A percentile compares a stretch with the other conserved stretches of the same genome.
phyloP scores from a whole-genome alignment of 2,329 filamentous ascomycete species.

The Fusarium sp. region DNA sequence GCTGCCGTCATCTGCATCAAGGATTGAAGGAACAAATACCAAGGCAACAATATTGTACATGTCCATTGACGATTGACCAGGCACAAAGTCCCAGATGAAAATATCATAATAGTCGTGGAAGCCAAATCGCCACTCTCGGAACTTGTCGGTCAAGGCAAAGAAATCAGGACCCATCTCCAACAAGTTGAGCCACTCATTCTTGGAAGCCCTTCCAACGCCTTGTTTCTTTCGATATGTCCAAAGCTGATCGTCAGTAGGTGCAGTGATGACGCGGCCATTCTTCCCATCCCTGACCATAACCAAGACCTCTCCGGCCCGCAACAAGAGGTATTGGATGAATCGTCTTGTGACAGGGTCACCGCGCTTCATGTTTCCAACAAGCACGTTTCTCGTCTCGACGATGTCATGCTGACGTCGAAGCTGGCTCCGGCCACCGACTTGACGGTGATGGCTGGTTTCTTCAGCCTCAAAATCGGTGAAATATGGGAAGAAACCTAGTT shows the following conservation, averaged over 20 bases:
- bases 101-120: constrained; percentile 46
- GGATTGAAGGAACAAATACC: constrained; percentile 3
- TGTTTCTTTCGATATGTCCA: constrained; percentile 43
- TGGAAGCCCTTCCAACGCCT: constrained; percentile 42
- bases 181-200: constrained; percentile 40
- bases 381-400: constrained; percentile 42
- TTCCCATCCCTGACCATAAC: constrained; percentile 45
- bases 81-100: constrained; percentile 44
- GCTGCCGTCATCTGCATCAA: not conserved
- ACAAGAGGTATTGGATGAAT: constrained; percentile 43
- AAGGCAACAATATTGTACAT: constrained; percentile 36
- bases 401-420: constrained; percentile 40
- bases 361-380: constrained; percentile 45
- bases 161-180: constrained; percentile 40
- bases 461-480: constrained; percentile 43
- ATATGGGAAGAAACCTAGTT: constrained; percentile 44
- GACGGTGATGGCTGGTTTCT: constrained; percentile 21
- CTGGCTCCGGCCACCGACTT: constrained; percentile 34
- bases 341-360: constrained; percentile 42
- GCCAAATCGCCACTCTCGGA: constrained; percentile 42
- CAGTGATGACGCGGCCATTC: constrained; percentile 44
- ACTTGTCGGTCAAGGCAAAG: constrained; percentile 38
- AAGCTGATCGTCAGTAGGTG: constrained; percentile 37
- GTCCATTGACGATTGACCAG: constrained; percentile 19
- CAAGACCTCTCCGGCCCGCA: constrained; percentile 42